Conservation (phyloP, 495 filamentous ascomycete species). For the Rostrohypoxylon terebratum region DNA sequence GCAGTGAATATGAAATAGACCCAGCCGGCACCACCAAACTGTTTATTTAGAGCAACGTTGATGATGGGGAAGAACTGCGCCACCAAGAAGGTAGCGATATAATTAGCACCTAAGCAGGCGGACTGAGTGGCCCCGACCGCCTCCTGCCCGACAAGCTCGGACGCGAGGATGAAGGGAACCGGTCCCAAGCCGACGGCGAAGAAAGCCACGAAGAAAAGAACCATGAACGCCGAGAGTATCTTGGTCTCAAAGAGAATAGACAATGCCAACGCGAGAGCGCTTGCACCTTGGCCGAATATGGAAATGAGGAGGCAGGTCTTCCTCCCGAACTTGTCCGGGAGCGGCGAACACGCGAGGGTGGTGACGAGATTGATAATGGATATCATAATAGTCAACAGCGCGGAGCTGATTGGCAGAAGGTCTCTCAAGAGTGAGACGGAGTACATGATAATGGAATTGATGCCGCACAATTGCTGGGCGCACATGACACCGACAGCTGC, state of each 20-base stretch:
- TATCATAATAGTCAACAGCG: constrained; percentile 83
- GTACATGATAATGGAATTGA: constrained; percentile 99
- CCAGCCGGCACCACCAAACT: constrained; percentile 75
- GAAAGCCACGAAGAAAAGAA: constrained; percentile 84
- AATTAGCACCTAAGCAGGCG: constrained; percentile 86
- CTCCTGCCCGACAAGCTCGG: constrained; percentile 86
- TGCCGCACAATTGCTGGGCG: constrained; percentile 89
- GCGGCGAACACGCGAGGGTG: constrained; percentile 80
- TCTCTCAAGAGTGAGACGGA: constrained; percentile 85
- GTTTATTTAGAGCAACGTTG: constrained; percentile 72
- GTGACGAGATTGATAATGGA: constrained; percentile 87
- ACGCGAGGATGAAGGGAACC: constrained; percentile 91
- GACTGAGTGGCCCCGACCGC: constrained; percentile 91
- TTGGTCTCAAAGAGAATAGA: constrained; percentile 77
- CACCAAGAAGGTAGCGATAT: constrained; percentile 89
- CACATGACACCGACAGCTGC: constrained; percentile 93
- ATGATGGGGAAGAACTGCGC: constrained; percentile 93
- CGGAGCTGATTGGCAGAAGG: constrained; percentile 80
- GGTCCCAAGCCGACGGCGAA: constrained; percentile 95
- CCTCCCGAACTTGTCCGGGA: constrained; percentile 87
- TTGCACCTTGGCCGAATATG: constrained; percentile 83
- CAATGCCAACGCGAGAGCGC: constrained; percentile 77
- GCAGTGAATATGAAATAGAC: constrained; percentile 89
- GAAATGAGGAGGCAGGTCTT: constrained; percentile 84
- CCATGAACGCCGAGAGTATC: constrained; percentile 80